Percentiles rank a stretch among this genome's conserved stretches.
phyloP scores from a whole-genome alignment of 2,329 filamentous ascomycete genomes.

The Trichoderma brevicompactum region DNA sequence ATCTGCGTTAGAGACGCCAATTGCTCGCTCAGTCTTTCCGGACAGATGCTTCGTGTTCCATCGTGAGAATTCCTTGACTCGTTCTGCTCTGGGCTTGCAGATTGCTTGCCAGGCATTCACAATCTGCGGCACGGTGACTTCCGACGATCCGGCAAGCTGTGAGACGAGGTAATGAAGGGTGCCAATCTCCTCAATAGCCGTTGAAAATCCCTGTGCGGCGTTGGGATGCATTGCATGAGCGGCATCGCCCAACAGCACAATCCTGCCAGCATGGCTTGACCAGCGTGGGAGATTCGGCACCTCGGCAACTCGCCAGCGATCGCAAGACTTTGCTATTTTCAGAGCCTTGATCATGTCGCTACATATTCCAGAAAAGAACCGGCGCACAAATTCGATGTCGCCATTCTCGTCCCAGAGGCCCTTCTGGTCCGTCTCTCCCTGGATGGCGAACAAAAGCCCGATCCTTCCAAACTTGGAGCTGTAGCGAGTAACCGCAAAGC shows the following conservation, averaged over 20 bases:
- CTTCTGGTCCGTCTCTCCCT: constrained; percentile 32
- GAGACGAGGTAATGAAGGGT: constrained; percentile 20
- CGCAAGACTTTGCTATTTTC: constrained; percentile 29
- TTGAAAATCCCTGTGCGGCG: constrained; percentile 29
- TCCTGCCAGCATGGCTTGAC: constrained; percentile 31
- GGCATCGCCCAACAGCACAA: constrained; percentile 32
- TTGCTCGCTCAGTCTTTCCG: not conserved
- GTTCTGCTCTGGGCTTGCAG: constrained; percentile 33
- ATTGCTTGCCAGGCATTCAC: constrained; percentile 31
- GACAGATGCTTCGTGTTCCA: constrained; percentile 30
- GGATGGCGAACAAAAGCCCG: constrained; percentile 32
- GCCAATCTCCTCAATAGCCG: constrained; percentile 29
- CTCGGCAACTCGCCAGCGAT: constrained; percentile 35
- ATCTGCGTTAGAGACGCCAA: not conserved
- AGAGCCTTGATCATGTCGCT: constrained; percentile 30
- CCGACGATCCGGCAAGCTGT: not conserved
- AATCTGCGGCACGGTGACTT: constrained; percentile 1
- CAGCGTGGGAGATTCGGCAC: constrained; percentile 34
- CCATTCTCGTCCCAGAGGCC: constrained; percentile 35
- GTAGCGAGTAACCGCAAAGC: constrained; percentile 32
- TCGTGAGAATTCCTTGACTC: constrained; percentile 32
- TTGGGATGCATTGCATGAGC: constrained; percentile 32
- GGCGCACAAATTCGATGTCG: constrained; percentile 33
- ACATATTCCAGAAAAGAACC: constrained; percentile 28
- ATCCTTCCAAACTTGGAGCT: constrained; percentile 28